Evolutionary conservation across 2,329 filamentous ascomycete genomes (phyloP), one percentile per base, ranked within the genome.

Genomic region (Alternaria gaisen): DNA sequence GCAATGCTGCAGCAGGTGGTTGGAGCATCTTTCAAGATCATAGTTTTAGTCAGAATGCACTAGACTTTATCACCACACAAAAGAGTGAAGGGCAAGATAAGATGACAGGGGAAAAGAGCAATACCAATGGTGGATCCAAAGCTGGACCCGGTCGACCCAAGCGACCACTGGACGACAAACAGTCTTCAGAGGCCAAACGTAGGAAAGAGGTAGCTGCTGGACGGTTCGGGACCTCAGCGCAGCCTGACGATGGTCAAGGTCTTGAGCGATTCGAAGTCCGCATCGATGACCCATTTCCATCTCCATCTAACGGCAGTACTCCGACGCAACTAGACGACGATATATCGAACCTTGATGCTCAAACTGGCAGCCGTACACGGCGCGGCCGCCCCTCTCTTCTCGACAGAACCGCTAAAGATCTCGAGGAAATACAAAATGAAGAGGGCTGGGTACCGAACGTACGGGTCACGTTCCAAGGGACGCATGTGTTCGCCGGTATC

Each of bases 401-500:
- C n/a, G 75, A 78, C 28, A 61, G 74, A 44, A 70, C 73, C n/a
- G 61, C 67, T 14, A 69, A 74, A 58, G 75, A 78, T 20, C 60
- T 71, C 1, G 70, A 75, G 52, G 69, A 73, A 26, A 61, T 72
- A 3, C 57, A 72, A 34, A 63, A 61, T 14, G 69, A 66, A 10
- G 70, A 71, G 18, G 67, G 50, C 46, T 90, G 87, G 84, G 80
- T 81, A n/a, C 88, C 88, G 1, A 82, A 83, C 53, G 80, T 92
- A 18, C 84, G 85, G 20, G 78, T 97, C 10, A 88, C 87, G 0
- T 91, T 97, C 63, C 86, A 89, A 40, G 93, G 93, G 0, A 78
- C 85, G 0, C 92, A 97, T 74, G 88, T 97, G 3, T 94, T 96
- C 79, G 89, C 90, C 0, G 93, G 93, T 0, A 84, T 97, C 24